These are phyloP conservation scores for Aspergillus candidus DNA, from an alignment of 2,329 filamentous ascomycete species.

Conservation along the genomic window DNA sequence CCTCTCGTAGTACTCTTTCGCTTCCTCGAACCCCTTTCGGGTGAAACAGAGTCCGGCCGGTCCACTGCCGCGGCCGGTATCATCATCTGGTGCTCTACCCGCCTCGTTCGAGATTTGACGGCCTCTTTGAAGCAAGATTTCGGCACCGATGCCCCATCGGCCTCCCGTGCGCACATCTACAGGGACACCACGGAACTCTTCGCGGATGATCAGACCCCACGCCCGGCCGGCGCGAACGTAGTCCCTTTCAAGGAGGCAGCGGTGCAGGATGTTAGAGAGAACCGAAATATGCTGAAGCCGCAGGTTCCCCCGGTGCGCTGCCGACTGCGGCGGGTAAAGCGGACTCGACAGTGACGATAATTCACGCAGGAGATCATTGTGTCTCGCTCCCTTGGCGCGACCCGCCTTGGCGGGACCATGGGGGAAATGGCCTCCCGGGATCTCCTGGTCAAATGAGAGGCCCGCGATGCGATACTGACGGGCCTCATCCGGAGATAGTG, in stretches of 20 bases:
- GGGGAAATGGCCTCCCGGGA: constrained; percentile 39
- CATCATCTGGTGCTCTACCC: constrained; percentile 1
- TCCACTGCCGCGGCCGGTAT: constrained; percentile 2
- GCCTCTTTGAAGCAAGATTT: constrained; percentile 64
- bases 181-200: constrained; percentile 49
- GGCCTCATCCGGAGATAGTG: constrained; percentile 36
- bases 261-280: constrained; percentile 64
- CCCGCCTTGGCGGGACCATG: constrained; percentile 26
- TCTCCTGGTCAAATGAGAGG: constrained; percentile 31
- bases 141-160: constrained; percentile 78
- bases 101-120: constrained; percentile 17
- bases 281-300: constrained; percentile 56
- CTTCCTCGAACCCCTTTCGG: constrained; percentile 49
- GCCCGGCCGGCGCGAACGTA: constrained; percentile 66
- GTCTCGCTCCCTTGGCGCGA: constrained; percentile 7
- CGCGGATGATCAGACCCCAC: constrained; percentile 66
- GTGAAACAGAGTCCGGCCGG: constrained; percentile 33
- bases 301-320: constrained; percentile 29
- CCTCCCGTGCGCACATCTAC: constrained; percentile 65
- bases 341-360: constrained; percentile 29
- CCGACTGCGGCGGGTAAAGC: constrained; percentile 28
- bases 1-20: constrained; percentile 66
- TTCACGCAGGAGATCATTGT: constrained; percentile 18
- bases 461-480: constrained; percentile 41
- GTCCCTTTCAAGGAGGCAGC: constrained; percentile 64